Evolutionary conservation across 345 rosid genomes (phyloP), one percentile per base, ranked within the genome.

Genomic region (Salix caprea): DNA sequence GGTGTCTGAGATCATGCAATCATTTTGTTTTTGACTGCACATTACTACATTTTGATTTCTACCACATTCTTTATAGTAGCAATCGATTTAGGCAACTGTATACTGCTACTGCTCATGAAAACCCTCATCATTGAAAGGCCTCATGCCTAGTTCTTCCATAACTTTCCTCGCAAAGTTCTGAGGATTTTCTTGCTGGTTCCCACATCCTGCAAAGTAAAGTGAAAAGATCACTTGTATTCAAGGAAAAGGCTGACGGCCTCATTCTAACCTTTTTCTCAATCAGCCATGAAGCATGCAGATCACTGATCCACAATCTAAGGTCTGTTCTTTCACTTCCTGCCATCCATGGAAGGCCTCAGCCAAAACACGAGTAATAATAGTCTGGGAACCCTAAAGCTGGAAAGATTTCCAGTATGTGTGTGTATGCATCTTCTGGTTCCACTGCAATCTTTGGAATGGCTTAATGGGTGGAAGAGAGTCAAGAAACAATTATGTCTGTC

Each of bases 1-100:
- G 79, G 42, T 70, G 81, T 74, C 58, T 7, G n/a, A 81, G 84
- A 81, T 79, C 66, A 70, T 60, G 76, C 73, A 76, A 86, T 82
- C 80, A 84, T 80, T 37, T 74, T 65, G 79, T 76, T 78, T 70
- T 81, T 83, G 84, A 86, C 84, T 81, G 78, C 72, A 79, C 75
- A 79, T 75, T 64, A 30, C 69, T 42, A 46, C 23, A 65, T 60
- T 46, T 65, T 69, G 70, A 81, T 79, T 13, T 18, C 56, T 65
- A 36, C 19, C 67, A 62, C 37, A 58, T 39, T 74, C 65, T 69
- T 68, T 69, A 54, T 15, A 1, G 13, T 26, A 36, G 37, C 32
- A 67, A 23, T 72, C 69, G 70, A 81, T 79, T 70, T 61, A 5
- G 34, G 23, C 81, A 81, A 76, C 84, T 80, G 80, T 73, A 73